Evolutionary conservation across 495 filamentous ascomycete genomes (phyloP), one percentile per base, ranked within the genome.

Genomic region (Xylaria intraflava): DNA sequence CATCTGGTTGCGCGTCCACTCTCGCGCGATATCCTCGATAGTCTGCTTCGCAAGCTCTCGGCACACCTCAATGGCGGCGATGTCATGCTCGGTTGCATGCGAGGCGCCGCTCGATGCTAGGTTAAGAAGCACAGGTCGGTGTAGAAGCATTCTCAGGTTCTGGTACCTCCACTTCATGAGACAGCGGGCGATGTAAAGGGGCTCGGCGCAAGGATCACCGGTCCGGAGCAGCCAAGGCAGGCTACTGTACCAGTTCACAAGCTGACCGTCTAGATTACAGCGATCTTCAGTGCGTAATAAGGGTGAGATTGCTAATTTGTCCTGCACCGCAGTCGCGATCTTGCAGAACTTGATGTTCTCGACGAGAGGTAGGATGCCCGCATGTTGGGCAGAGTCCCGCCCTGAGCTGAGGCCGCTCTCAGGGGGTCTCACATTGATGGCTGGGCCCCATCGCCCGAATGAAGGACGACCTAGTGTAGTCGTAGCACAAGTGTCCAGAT

Each of bases 91-190:
- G 9, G 79, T 78, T 0, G 76, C 77, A 46, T 82, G 78, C 31
- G 80, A 82, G 7, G 79, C 77, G 11, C 83, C 80, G 9, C 81
- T 83, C 62, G 86, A 82, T 6, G 86, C 86, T 3, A 86, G 78
- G 59, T 80, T 85, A 3, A 91, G 77, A 5, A 91, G 75, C 0
- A 84, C 83, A 0, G 87, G 87, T 1, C 87, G 79, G 64, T 89
- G 83, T n/a, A 90, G 80, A 1, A 90, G 79, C 71, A 90, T 88
- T 50, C 87, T 83, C 49, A 88, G 79, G 59, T 88, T 88, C 62
- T 84, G 81, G 65, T 85, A 90, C 14, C 86, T 78, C 87, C 87
- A 91, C 62, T 87, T 85, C 84, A 89, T 90, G 60, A 90, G 80
- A 48, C 82, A 82, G 50, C 86, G 76, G 0, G 84, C 81, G 50